Conservation (phyloP, 2,329 filamentous ascomycete genomes). For the Hypomyces rosellus region DNA sequence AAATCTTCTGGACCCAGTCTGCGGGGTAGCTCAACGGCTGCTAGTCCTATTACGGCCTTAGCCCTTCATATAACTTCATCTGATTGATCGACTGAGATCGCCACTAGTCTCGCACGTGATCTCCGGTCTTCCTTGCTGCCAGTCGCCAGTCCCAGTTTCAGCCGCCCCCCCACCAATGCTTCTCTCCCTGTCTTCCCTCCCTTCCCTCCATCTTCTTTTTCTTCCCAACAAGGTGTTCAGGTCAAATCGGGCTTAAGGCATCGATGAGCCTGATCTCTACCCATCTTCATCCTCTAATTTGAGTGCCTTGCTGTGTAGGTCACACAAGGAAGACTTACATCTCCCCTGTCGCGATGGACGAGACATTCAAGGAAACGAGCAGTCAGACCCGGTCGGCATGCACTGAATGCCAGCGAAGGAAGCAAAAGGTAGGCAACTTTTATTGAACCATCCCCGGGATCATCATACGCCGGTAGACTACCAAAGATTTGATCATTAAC, state of each 20-base stretch:
- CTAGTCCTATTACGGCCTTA: neutral
- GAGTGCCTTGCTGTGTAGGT: no score
- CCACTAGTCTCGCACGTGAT: constrained; percentile 4
- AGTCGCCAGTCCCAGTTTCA: neutral
- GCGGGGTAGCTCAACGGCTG: constrained; percentile 3
- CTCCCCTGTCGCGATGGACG: neutral
- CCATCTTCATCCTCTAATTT: neutral
- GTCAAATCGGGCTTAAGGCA: neutral
- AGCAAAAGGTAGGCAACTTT: constrained; percentile 27
- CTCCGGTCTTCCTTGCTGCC: neutral
- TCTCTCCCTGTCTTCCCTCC: neutral
- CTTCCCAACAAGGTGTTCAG: neutral
- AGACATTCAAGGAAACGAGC: neutral
- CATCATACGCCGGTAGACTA: no score
- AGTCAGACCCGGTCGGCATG: constrained; percentile 30
- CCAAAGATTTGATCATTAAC: neutral
- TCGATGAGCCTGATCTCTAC: no score
- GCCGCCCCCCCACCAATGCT: neutral
- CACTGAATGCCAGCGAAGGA: constrained; percentile 36
- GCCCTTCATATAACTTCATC: neutral
- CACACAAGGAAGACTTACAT: no score
- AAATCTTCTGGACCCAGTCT: neutral
- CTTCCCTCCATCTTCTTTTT: neutral
- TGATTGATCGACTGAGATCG: constrained; percentile 1
- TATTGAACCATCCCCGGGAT: neutral